phyloP scores from a whole-genome alignment of 192 early-diverging fungal species.

The Umbelopsis ramanniana region DNA sequence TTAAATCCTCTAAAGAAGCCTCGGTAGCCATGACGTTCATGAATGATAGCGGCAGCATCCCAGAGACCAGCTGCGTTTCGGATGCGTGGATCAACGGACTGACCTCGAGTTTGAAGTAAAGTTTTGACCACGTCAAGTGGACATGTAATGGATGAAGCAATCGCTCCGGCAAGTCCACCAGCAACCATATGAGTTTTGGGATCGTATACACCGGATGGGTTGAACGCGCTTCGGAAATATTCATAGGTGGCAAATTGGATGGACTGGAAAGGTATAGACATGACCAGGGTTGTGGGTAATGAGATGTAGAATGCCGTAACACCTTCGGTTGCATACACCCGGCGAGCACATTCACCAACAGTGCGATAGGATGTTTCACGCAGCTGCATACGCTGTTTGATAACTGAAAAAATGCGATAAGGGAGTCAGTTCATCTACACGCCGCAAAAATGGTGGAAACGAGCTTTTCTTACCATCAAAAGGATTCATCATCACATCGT shows the following conservation, averaged over 20 bases:
- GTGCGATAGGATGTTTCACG: constrained; percentile 71
- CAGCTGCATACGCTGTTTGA: constrained; percentile 98
- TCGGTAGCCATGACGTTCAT: constrained; percentile 57
- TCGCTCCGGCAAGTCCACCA: constrained; percentile 85
- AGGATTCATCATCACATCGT: constrained; percentile 94
- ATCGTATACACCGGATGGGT: constrained; percentile 82
- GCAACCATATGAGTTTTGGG: constrained; percentile 83
- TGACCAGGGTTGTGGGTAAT: constrained; percentile 91
- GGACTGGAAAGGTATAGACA: constrained; percentile 96
- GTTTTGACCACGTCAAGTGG: constrained; percentile 97
- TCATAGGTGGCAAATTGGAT: constrained; percentile 96
- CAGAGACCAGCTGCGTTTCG: constrained; percentile 62
- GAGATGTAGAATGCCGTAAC: constrained; percentile 92
- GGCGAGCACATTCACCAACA: constrained; percentile 71
- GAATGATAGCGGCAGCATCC: constrained; percentile 67
- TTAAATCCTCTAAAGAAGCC: constrained; percentile 73
- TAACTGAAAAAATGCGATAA: constrained; percentile 48
- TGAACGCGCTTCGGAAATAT: constrained; percentile 74
- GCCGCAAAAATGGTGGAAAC: not conserved
- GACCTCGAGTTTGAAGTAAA: constrained; percentile 78
- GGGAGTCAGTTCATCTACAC: not conserved
- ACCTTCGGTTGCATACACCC: constrained; percentile 78
- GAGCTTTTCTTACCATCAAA: constrained; percentile 79
- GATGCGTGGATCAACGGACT: constrained; percentile 62
- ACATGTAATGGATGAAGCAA: constrained; percentile 87